These are phyloP conservation scores for Solanum acaule DNA, from an alignment of 257 asterid species.

Conservation along the genomic window DNA sequence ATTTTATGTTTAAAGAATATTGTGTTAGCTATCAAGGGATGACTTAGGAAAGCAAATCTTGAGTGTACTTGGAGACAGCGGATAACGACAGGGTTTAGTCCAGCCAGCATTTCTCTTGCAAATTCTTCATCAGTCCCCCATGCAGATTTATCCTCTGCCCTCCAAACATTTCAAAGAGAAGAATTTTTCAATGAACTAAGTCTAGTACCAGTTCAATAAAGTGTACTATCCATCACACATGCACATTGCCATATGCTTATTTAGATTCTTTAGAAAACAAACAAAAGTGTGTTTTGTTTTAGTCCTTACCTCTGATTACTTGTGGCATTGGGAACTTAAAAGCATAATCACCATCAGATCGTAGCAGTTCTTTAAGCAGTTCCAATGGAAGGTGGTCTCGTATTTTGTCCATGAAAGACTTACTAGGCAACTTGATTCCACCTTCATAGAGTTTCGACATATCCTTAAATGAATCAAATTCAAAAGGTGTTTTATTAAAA, in stretches of 20 bases:
- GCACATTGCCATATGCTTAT: background rate
- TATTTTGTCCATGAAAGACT: conserved; percentile 6
- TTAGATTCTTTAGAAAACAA: background rate
- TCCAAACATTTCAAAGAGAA: background rate
- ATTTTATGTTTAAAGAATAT: background rate
- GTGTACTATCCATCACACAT: background rate
- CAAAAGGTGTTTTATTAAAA: conserved; percentile 7
- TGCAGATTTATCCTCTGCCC: conserved; percentile 40
- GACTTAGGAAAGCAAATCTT: background rate
- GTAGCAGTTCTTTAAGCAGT: conserved; percentile 35
- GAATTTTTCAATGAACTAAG: background rate
- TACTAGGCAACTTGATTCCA: conserved; percentile 32
- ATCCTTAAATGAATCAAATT: conserved; percentile 45
- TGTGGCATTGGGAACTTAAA: conserved; percentile 53
- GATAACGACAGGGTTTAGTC: conserved; percentile 51
- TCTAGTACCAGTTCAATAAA: background rate
- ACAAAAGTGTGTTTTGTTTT: background rate
- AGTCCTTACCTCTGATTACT: conserved; percentile 37
- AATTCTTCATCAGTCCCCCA: conserved; percentile 78
- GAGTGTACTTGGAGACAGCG: conserved; percentile 33
- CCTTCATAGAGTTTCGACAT: conserved; percentile 30
- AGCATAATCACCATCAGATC: conserved; percentile 33
- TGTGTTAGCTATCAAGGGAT: background rate
- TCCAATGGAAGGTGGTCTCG: conserved; percentile 33
- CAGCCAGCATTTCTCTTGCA: conserved; percentile 62